Percentiles rank a stretch among this genome's conserved stretches.
Evolutionary conservation across 345 rosid species (phyloP).

Genomic region (Brassica incana): DNA sequence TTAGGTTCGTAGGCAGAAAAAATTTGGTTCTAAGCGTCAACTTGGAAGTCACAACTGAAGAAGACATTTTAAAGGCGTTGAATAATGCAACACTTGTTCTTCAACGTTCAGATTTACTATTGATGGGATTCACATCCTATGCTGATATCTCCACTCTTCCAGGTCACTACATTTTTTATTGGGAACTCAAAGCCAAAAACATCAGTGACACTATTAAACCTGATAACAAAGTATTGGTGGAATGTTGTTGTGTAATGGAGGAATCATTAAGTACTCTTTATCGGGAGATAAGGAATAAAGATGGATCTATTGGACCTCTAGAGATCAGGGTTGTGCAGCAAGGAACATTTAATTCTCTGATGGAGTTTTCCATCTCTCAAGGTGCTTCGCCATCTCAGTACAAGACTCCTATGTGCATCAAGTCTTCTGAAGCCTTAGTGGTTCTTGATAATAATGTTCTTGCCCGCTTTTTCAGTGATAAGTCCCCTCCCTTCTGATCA

Average conservation of each 20-base stretch:
- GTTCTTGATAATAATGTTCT: not conserved
- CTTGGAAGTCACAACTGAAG: not conserved
- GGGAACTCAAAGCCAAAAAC: not conserved
- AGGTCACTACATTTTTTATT: not conserved
- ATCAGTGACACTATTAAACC: not conserved
- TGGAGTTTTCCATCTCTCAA: not conserved
- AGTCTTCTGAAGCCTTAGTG: not conserved
- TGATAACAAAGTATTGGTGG: not conserved
- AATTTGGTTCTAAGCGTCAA: not conserved
- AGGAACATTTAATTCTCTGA: not conserved
- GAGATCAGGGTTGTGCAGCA: not conserved
- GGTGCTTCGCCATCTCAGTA: not conserved
- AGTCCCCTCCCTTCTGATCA: not conserved
- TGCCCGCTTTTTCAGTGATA: not conserved
- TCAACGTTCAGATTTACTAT: not conserved
- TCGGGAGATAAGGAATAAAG: not conserved
- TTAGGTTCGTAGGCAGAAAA: not conserved
- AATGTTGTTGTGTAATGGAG: not conserved
- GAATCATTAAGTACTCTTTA: not conserved
- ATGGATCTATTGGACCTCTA: not conserved
- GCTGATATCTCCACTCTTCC: not conserved
- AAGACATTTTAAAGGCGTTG: not conserved
- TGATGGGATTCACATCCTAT: not conserved
- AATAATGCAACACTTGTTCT: not conserved
- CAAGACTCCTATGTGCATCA: not conserved